Evolutionary conservation across 1,284 basidiomycete genomes (phyloP), one percentile per base, ranked within the genome.

Genomic region (Calocybe gambosa): DNA sequence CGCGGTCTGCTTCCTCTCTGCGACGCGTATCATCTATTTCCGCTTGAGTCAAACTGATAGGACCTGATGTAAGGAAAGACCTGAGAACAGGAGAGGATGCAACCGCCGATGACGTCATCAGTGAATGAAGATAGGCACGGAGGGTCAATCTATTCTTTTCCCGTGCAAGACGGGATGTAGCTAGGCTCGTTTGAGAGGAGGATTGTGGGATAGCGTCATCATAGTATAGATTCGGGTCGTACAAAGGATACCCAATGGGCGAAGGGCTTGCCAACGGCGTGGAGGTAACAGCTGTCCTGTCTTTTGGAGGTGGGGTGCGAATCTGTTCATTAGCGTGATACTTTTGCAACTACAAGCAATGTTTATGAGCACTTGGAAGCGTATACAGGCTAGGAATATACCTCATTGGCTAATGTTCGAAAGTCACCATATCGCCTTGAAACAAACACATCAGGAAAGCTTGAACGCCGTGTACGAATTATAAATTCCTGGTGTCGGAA

Each of bases 61-160:
- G 89, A 1, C 78, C 78, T 10, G 86, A 84, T 8, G 92, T 74
- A 29, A 99, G 70, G 70, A 99, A 99, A 0, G 86, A 89, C 43
- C 78, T 77, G 35, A 99, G 74, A 6, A 96, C 82, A 1, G 89
- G 86, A 0, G 91, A 93, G 40, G 90, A 88, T 0, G 88, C 84
- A 15, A 96, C 75, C 12, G 75, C 71, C 0, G 83, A 78, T 3
- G 83, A 83, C n/a, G 77, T 66, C 35, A 99, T 71, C 16, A 99
- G 72, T 0, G 80, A 69, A 54, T 89, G 86, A 12, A 99, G 74
- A 65, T 98, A 99, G 0, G 93, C 89, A 18, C 96, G 81, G 6
- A 99, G 78, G 0, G 96, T 99, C 6, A 99, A 73, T 5, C 96
- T 77, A 58, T 99, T 99, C 75, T 93, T 95, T 65, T 99, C 96